Evolutionary conservation across 352 stramenopile genomes (phyloP), one percentile per base, ranked within the genome.

Genomic region (Aphanomyces euteiches): DNA sequence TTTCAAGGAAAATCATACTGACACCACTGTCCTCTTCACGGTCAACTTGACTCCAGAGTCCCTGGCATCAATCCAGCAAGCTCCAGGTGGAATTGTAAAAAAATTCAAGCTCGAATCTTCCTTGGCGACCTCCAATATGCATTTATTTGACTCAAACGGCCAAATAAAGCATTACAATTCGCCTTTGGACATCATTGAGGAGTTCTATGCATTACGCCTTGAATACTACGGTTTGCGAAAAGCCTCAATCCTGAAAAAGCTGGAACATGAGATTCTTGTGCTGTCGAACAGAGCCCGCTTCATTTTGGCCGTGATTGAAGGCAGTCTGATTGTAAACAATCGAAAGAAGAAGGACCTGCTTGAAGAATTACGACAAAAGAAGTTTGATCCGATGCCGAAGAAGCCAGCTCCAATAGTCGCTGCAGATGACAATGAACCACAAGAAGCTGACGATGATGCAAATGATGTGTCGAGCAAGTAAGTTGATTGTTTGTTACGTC

Each of bases 51-150:
- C 87, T 5, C 77, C 79, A 1, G 89, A 95, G 56, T 82, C 66
- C 15, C 67, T 96, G n/a, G 78, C 74, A 19, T 79, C 90, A 21
- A 89, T 90, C 73, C 74, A 84, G 66, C 86, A 84, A 66, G 81
- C 78, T 39, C 78, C 78, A 54, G 78, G 78, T 59, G 79, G 90
- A 75, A 88, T 98, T 40, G 77, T 98, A 58, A 98, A 98, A 78
- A 92, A 92, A 68, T 88, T 99, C 81, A 99, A 99, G 74, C 85
- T 99, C 6, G 93, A 96, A 70, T 84, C 81, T 17, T 96, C 81
- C 10, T 74, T 99, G n/a, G 93, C 88, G 17, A 98, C 93, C 10
- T 97, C 84, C 47, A 99, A 99, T 79, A 99, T 99, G 96, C 93
- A 98, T 69, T 78, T 97, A 5, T 99, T 99, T 76, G 90, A 99